Conservation (phyloP, 1,139 yeast species). For the Lodderomyces metapsilosis region DNA sequence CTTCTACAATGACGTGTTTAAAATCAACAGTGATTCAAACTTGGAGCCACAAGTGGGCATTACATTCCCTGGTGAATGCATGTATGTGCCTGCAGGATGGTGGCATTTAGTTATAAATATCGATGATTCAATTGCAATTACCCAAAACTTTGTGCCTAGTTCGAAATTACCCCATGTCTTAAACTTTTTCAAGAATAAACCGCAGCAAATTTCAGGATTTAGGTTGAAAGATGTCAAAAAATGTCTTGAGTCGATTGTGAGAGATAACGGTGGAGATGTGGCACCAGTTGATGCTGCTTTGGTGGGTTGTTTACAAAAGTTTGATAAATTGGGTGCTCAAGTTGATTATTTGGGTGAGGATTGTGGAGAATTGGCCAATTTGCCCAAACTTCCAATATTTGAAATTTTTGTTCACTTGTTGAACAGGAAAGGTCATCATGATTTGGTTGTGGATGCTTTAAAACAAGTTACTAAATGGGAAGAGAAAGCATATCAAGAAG, state of each 20-base stretch:
- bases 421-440: slow-evolving; percentile 29
- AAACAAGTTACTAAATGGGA: slow-evolving; percentile 23
- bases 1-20: slow-evolving; percentile 61
- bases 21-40: slow-evolving; percentile 42
- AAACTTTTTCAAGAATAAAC: slow-evolving; percentile 64
- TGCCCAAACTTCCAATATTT: slow-evolving; percentile 54
- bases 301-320: slow-evolving; percentile 19
- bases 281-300: slow-evolving; percentile 10
- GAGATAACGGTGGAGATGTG: slow-evolving; percentile 8
- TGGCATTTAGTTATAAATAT: slow-evolving; percentile 91
- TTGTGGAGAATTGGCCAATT: slow-evolving; percentile 38
- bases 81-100: slow-evolving; percentile 93
- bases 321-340: slow-evolving; percentile 17
- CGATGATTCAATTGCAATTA: slow-evolving; percentile 75
- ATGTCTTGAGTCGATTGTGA: slow-evolving; percentile 25
- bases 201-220: slow-evolving; percentile 78
- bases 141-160: slow-evolving; percentile 82
- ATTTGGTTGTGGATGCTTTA: slow-evolving; percentile 33
- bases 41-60: slow-evolving; percentile 50
- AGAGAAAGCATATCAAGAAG: slow-evolving; percentile 14
- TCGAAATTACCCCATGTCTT: slow-evolving; percentile 59
- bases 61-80: slow-evolving; percentile 79
- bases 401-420: slow-evolving; percentile 54
- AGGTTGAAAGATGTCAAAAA: slow-evolving; percentile 50
- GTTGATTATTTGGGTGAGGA: slow-evolving; percentile 33